Base-by-base conservation (phyloP, 495 filamentous ascomycete species). In the Penicillium goetzii region DNA sequence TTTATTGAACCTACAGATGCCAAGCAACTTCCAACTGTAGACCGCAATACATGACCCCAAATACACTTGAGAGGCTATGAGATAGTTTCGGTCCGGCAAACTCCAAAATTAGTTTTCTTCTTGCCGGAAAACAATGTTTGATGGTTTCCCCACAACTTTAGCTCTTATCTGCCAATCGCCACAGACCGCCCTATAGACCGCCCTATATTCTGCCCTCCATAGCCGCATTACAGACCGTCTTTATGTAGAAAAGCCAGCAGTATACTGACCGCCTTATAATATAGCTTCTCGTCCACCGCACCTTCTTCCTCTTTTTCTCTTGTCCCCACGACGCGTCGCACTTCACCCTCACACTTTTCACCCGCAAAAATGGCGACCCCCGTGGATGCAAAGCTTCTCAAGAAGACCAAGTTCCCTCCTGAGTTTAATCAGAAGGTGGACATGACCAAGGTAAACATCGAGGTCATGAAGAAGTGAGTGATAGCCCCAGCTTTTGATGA, bases 381-480 rank as follows among this genome's bases (percentile, higher is more conserved):
- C 61, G 92, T 93, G 38, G 92, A 97, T 74, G 86, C 89, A 61
- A 96, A 96, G 83, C 84, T 95, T 72, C 80, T 96, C 49, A 89
- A 89, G 83, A 83, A 86, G 76, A 97, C 92, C 58, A 97, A 97
- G 73, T 97, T 97, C 68, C 95, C 95, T 51, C 85, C 88, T 10
- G 95, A 98, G 75, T 98, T 97, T 76, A 94, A 83, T 70, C 86
- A 89, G 74, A 97, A 97, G 83, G 96, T 99, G 43, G 93, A 99
- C 79, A 96, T 95, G 89, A 85, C 86, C 61, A 99, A 98, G 80
- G 92, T 98, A 72, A 97, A 97, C 68, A 81, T 97, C 25, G 93
- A 96, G 76, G 92, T 98, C 60, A 94, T 98, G 88, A 97, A 97
- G 83, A 96, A 92, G 92, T 97, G 72, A 66, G 85, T 41, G 51